Evolutionary conservation across 2,329 filamentous ascomycete genomes (phyloP).

Genomic region (Bisporella sp.): DNA sequence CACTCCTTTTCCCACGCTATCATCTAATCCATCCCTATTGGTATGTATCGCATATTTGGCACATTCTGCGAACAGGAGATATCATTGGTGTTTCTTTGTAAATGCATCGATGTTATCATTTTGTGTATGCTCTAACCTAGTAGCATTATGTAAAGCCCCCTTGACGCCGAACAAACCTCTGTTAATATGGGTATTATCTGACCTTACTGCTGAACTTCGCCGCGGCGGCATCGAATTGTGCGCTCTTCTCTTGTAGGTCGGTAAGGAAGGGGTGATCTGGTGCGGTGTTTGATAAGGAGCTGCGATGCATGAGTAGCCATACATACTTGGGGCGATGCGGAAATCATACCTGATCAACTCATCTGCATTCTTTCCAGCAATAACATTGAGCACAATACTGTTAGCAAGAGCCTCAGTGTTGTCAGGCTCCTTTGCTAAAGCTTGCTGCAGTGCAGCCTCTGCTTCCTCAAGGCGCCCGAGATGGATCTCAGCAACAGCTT

Average conservation of each 20-base stretch:
- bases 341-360: constrained; percentile 54
- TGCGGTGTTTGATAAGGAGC: constrained; percentile 49
- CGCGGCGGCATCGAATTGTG: constrained; percentile 79
- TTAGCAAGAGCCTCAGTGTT: constrained; percentile 77
- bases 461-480: constrained; percentile 84
- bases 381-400: constrained; percentile 67
- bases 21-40: too few relatives aligned
- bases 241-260: constrained; percentile 78
- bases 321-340: neutral
- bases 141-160: constrained; percentile 7
- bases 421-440: constrained; percentile 64
- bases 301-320: constrained; percentile 23
- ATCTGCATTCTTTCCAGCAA: constrained; percentile 64
- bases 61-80: too few relatives aligned
- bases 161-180: constrained; percentile 10
- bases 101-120: too few relatives aligned
- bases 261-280: constrained; percentile 63
- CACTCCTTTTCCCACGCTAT: too few relatives aligned
- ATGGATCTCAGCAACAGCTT: constrained; percentile 87
- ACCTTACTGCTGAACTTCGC: constrained; percentile 84
- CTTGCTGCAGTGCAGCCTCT: constrained; percentile 77
- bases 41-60: too few relatives aligned
- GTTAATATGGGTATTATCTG: constrained; percentile 11
- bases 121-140: neutral
- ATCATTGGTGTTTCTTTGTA: too few relatives aligned